These are phyloP conservation scores for Penicillium olsonii DNA, from an alignment of 2,329 filamentous ascomycete genomes.

Conservation along the genomic window DNA sequence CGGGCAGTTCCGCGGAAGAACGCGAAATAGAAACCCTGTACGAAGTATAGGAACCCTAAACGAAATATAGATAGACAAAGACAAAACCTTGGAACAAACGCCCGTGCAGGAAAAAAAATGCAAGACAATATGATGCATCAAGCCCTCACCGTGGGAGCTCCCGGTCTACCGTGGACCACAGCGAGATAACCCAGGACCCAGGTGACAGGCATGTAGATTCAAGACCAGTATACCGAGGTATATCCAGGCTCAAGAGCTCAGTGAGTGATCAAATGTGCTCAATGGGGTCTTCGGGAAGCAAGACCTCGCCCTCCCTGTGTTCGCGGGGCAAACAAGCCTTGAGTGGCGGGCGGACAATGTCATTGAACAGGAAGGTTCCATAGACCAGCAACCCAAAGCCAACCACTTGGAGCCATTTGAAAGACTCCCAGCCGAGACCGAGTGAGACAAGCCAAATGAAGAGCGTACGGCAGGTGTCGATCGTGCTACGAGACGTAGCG, in stretches of 20 bases:
- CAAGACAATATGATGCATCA: neutral
- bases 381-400: conserved; percentile 92
- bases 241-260: neutral
- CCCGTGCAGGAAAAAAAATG: conserved; percentile 6
- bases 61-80: neutral
- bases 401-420: conserved; percentile 93
- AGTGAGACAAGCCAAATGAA: conserved; percentile 98
- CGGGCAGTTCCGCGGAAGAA: no score
- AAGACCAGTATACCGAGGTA: neutral
- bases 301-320: conserved; percentile 52
- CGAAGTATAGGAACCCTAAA: neutral
- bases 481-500: conserved; percentile 90
- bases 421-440: conserved; percentile 90
- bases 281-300: conserved; percentile 81
- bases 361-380: conserved; percentile 95
- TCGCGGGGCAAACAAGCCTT: conserved; percentile 62
- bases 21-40: no score
- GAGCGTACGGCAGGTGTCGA: conserved; percentile 94
- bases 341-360: conserved; percentile 81
- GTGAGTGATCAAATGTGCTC: conserved; percentile 59
- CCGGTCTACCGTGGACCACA: neutral
- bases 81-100: neutral
- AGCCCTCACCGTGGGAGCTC: neutral
- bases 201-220: no score
- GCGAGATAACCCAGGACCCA: no score